phyloP scores from a whole-genome alignment of 495 filamentous ascomycete species.

The Hypoxylon subgilvum region DNA sequence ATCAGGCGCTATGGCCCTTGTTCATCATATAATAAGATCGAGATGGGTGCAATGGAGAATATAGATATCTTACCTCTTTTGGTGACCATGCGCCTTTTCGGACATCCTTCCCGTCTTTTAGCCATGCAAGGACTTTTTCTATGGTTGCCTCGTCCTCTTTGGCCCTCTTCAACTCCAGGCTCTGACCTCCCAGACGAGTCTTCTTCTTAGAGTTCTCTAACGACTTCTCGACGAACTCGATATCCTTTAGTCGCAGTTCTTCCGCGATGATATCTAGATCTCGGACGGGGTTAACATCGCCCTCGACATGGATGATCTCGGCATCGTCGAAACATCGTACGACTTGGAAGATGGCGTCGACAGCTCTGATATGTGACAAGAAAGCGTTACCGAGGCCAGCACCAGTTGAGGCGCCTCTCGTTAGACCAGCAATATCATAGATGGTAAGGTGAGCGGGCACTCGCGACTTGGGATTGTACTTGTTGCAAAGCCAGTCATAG shows the following conservation, averaged over 20 bases:
- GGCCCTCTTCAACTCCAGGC: constrained; percentile 96
- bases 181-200: constrained; percentile 91
- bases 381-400: constrained; percentile 98
- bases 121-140: constrained; percentile 79
- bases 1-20: constrained; percentile 93
- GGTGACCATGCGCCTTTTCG: constrained; percentile 85
- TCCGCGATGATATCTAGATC: constrained; percentile 97
- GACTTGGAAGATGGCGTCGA: constrained; percentile 99
- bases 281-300: constrained; percentile 92
- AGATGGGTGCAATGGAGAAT: constrained; percentile 19
- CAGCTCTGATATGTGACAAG: constrained; percentile 97
- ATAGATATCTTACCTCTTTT: constrained; percentile 82
- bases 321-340: constrained; percentile 99
- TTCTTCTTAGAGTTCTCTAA: constrained; percentile 88
- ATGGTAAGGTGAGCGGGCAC: constrained; percentile 98
- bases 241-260: constrained; percentile 96
- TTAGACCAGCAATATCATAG: constrained; percentile 98
- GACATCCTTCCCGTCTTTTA: constrained; percentile 90
- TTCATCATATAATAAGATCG: constrained; percentile 76
- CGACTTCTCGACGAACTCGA: constrained; percentile 97
- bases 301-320: constrained; percentile 99
- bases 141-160: constrained; percentile 93
- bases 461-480: constrained; percentile 94
- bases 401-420: constrained; percentile 93
- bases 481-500: constrained; percentile 92